phyloP scores from a whole-genome alignment of 2,329 filamentous ascomycete genomes.

The Aspergillus unguis region DNA sequence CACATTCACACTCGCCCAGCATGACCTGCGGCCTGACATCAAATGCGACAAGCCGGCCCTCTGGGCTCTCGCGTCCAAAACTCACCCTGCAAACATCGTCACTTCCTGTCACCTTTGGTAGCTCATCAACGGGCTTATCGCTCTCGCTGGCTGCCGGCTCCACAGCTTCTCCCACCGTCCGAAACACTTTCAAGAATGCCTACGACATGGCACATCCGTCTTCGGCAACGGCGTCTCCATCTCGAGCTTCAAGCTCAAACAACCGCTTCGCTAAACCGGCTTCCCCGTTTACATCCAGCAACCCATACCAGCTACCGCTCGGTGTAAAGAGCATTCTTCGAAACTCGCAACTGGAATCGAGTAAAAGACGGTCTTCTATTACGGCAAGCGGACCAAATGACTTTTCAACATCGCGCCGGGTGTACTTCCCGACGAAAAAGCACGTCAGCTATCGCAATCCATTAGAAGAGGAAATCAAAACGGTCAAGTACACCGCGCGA shows the following conservation, averaged over 20 bases:
- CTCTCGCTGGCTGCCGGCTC: constrained; percentile 50
- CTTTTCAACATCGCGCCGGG: constrained; percentile 32
- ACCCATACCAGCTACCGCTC: constrained; percentile 43
- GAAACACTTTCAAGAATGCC: constrained; percentile 62
- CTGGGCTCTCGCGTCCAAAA: constrained; percentile 50
- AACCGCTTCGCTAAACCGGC: constrained; percentile 28
- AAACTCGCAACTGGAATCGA: constrained; percentile 43
- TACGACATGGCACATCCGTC: constrained; percentile 47
- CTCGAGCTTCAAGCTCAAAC: constrained; percentile 25
- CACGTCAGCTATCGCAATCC: constrained; percentile 55
- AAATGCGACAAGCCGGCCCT: constrained; percentile 12
- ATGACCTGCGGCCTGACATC: constrained; percentile 18
- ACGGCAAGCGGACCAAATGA: constrained; percentile 35
- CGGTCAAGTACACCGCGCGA: constrained; percentile 52
- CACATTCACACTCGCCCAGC: constrained; percentile 9
- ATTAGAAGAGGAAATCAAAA: constrained; percentile 59
- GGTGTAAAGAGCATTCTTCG: constrained; percentile 47
- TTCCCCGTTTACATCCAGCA: constrained; percentile 28
- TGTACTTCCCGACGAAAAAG: constrained; percentile 55
- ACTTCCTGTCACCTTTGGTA: constrained; percentile 52
- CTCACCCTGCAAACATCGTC: constrained; percentile 58
- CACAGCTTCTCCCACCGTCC: constrained; percentile 55
- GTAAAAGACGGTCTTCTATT: constrained; percentile 38
- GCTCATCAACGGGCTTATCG: constrained; percentile 51
- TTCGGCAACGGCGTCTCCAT: constrained; percentile 37